Conservation (phyloP, 2,329 filamentous ascomycete genomes). For the Colletotrichum sp. region DNA sequence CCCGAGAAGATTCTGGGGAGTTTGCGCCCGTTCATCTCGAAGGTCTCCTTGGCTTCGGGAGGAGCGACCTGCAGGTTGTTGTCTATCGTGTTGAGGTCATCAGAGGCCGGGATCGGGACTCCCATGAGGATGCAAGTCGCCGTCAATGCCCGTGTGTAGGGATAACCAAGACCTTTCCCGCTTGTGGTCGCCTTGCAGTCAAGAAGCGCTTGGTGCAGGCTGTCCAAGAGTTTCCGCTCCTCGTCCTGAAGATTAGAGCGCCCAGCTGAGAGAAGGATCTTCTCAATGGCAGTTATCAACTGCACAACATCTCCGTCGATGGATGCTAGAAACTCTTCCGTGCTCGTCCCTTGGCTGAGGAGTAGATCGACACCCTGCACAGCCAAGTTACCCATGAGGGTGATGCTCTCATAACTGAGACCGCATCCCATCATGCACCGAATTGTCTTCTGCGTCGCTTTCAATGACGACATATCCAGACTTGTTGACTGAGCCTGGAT, state of each 20-base stretch:
- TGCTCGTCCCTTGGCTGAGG: background rate
- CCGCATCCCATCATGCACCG: slow-evolving; percentile 31
- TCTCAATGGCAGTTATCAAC: slow-evolving; percentile 38
- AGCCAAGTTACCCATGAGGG: slow-evolving; percentile 17
- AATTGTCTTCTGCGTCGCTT: slow-evolving; percentile 23
- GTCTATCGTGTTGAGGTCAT: background rate
- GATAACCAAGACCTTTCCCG: background rate
- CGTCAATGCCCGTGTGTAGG: background rate
- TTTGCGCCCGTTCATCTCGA: slow-evolving; percentile 23
- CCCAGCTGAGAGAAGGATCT: slow-evolving; percentile 26
- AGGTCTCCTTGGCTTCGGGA: slow-evolving; percentile 21
- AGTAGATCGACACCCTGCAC: background rate
- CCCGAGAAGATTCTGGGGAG: slow-evolving; percentile 34
- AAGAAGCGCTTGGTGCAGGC: background rate
- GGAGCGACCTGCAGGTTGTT: background rate
- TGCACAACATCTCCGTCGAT: slow-evolving; percentile 37
- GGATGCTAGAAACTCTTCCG: slow-evolving; percentile 9
- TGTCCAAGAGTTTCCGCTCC: slow-evolving; percentile 1
- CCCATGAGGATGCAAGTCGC: background rate
- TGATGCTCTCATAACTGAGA: slow-evolving; percentile 22
- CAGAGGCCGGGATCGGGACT: background rate
- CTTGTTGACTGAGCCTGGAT: background rate
- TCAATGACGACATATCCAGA: background rate
- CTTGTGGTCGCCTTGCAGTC: background rate
- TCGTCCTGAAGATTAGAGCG: slow-evolving; percentile 23